A percentile compares a stretch with the other conserved stretches of the same genome.
Evolutionary conservation across 768 basidiomycete species (phyloP).

Genomic region (Tulasnella sp.): DNA sequence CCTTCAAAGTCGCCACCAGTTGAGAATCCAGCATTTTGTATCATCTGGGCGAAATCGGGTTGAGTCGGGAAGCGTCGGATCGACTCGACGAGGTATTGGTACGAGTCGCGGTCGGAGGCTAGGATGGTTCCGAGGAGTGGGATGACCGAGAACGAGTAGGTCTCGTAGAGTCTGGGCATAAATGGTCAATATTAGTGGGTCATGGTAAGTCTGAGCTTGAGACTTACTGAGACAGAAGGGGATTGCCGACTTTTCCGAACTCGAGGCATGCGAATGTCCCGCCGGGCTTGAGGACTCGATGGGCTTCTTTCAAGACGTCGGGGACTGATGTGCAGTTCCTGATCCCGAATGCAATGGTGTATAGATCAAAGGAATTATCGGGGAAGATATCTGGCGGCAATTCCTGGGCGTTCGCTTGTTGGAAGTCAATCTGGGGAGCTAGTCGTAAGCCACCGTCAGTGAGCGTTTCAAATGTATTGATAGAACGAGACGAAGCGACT

Average conservation of each 20-base stretch:
- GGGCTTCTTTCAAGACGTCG: slow-evolving; percentile 75
- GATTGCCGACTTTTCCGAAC: slow-evolving; percentile 87
- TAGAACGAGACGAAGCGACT: slow-evolving; percentile 26
- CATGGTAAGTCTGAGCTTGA: neutral
- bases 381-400: slow-evolving; percentile 57
- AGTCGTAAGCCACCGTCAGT: slow-evolving; percentile 11
- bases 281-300: slow-evolving; percentile 92
- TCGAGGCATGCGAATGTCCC: slow-evolving; percentile 93
- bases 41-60: slow-evolving; percentile 80
- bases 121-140: slow-evolving; percentile 92
- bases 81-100: slow-evolving; percentile 96
- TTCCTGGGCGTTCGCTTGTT: slow-evolving; percentile 85
- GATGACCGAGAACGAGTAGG: slow-evolving; percentile 93
- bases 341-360: slow-evolving; percentile 98
- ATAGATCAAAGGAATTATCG: slow-evolving; percentile 82
- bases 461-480: neutral
- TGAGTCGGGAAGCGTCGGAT: slow-evolving; percentile 90
- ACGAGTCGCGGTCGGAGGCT: slow-evolving; percentile 88
- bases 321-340: slow-evolving; percentile 92
- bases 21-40: slow-evolving; percentile 71
- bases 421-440: slow-evolving; percentile 91
- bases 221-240: slow-evolving; percentile 63
- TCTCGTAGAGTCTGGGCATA: slow-evolving; percentile 65
- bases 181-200: neutral
- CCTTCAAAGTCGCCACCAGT: slow-evolving; percentile 49